Base-by-base conservation (phyloP, 1,139 yeast genomes). In the Debaryomyces sp. region DNA sequence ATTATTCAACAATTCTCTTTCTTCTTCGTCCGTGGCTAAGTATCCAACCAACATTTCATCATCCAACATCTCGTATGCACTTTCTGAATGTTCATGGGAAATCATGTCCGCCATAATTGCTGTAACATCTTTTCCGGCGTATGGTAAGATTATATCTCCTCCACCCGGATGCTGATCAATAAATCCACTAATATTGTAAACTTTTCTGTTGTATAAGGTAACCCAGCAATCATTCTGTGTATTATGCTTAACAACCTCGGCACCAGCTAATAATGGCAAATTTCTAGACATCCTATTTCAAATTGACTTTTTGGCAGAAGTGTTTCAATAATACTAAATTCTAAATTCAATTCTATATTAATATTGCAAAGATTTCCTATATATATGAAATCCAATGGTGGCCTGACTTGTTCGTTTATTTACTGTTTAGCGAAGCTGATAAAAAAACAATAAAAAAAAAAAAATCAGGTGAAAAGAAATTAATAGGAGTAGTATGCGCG, bases 141-240 rank as follows among this genome's bases (percentile, higher is more conserved):
- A 82, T 4, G 89, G 92, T 48, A 79, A 59, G 50, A 94, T 81
- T 37, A 88, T 63, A 48, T 89, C 92, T 4, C 80, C 83, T 13
- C 97, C 97, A 48, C 89, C 97, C 0, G 97, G 97, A 65, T 91
- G 96, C 58, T 87, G 92, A 34, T 84, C 86, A 40, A 91, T 62
- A 59, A 91, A 94, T 6, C 71, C 78, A 0, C 94, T 85, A 43
- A 92, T 91, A 64, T 94, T 83, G 64, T 91, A 92, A 37, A 94
- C 84, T 60, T 89, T 89, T 60, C 97, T 77, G 52, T 69, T 59
- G 67, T 86, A 73, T 23, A 91, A 71, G 2, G 96, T 81, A 44
- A 92, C 96, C 89, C 96, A 88, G 56, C 89, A 84, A 55, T 87
- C 85, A 24, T 69, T 63, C 22, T 65, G 66, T 8, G 75, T 67